Percentiles rank a stretch among this genome's conserved stretches.
phyloP scores from a whole-genome alignment of 257 asterid species.

The Ocimum tenuiflorum region DNA sequence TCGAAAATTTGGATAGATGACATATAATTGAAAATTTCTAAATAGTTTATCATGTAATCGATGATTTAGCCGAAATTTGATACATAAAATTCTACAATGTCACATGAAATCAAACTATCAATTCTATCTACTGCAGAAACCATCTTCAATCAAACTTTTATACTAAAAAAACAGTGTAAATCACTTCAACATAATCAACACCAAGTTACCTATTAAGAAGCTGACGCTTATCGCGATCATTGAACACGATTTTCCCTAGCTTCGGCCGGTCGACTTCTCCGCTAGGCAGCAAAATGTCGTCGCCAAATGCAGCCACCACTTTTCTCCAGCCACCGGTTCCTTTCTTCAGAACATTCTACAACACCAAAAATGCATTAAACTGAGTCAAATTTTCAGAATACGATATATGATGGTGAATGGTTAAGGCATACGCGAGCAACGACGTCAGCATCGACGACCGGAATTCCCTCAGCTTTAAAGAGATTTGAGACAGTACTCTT shows the following conservation, averaged over 20 bases:
- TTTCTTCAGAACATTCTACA: slow-evolving; percentile 62
- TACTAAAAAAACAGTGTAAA: not conserved
- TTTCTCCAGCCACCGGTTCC: slow-evolving; percentile 90
- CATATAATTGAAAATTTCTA: no score
- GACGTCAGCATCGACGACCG: slow-evolving; percentile 76
- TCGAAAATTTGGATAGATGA: no score
- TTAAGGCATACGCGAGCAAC: slow-evolving; percentile 66
- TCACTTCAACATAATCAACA: not conserved
- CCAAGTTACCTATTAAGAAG: slow-evolving; percentile 65
- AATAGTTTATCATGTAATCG: no score
- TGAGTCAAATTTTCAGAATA: not conserved
- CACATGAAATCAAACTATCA: not conserved
- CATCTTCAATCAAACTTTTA: not conserved
- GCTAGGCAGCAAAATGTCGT: slow-evolving; percentile 51
- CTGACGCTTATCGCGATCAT: slow-evolving; percentile 67
- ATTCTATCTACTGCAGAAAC: not conserved
- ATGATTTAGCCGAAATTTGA: no score
- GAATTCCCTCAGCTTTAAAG: slow-evolving; percentile 64
- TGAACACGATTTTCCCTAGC: slow-evolving; percentile 74
- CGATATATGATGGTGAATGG: not conserved
- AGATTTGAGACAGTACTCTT: slow-evolving; percentile 84
- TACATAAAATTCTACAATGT: not conserved
- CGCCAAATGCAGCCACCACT: slow-evolving; percentile 74
- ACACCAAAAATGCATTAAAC: slow-evolving; percentile 9
- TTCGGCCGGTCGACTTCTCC: slow-evolving; percentile 88